Percentiles rank a stretch among this genome's conserved stretches.
Conservation (phyloP, 2,329 filamentous ascomycete genomes). For the Colletotrichum sp. region DNA sequence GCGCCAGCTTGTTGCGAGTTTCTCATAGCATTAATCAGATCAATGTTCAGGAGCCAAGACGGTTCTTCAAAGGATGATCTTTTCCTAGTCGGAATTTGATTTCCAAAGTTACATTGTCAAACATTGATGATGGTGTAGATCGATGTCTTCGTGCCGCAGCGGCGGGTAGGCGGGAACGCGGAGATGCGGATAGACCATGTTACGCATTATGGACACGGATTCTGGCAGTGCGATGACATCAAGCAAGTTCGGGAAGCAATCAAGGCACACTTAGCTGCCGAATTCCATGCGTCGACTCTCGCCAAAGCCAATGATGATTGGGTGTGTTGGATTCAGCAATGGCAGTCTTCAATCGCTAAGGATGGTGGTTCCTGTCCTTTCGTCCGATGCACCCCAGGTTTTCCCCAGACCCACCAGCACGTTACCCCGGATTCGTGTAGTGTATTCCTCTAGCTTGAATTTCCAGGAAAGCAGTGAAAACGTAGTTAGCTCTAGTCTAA, state of each 20-base stretch:
- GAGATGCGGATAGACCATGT: not conserved
- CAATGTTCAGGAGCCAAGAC: not conserved
- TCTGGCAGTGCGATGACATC: not conserved
- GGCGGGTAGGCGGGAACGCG: not conserved
- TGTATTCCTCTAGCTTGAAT: not conserved
- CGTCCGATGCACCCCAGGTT: not conserved
- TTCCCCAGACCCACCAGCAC: not conserved
- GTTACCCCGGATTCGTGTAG: not conserved
- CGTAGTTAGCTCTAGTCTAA: not conserved
- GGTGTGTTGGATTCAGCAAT: not conserved
- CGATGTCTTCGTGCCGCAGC: not conserved
- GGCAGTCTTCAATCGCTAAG: not conserved
- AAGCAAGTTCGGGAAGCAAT: not conserved
- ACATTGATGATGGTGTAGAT: not conserved
- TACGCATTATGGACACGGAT: not conserved
- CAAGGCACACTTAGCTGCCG: not conserved
- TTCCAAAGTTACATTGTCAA: not conserved
- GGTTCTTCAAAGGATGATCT: not conserved
- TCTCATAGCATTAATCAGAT: not conserved
- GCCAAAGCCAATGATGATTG: not conserved
- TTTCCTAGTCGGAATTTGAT: not conserved
- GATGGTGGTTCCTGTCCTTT: not conserved
- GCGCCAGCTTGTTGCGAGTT: not conserved
- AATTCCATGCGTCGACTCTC: not conserved
- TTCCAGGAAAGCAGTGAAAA: not conserved